Conservation (phyloP, 768 basidiomycete genomes). For the Mycena vitilis region DNA sequence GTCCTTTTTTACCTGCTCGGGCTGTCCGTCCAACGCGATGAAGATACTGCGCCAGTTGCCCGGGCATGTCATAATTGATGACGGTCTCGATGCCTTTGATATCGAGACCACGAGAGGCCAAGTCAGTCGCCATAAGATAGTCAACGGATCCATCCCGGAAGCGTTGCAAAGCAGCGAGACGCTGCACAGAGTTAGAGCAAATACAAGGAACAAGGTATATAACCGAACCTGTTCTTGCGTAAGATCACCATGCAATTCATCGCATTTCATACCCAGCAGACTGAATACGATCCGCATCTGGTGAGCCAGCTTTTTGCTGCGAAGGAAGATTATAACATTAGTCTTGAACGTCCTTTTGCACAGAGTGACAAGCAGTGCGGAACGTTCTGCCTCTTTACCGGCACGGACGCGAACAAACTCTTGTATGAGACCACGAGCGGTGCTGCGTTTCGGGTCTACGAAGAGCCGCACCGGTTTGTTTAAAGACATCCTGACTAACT, state of each 20-base stretch:
- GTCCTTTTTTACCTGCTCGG: conserved; percentile 91
- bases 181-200: conserved; percentile 55
- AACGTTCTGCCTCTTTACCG: conserved; percentile 80
- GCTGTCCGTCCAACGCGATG: conserved; percentile 98
- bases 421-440: conserved; percentile 87
- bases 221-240: conserved; percentile 89
- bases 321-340: conserved; percentile 91
- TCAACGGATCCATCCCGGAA: conserved; percentile 92
- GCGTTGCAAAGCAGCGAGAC: conserved; percentile 84
- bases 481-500: conserved; percentile 91
- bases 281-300: conserved; percentile 96
- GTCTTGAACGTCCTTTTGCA: conserved; percentile 91
- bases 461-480: conserved; percentile 95
- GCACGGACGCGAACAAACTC: conserved; percentile 95
- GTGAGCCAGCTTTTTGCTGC: conserved; percentile 97
- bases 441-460: conserved; percentile 92
- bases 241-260: conserved; percentile 94
- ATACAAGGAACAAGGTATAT: neutral
- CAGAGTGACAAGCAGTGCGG: conserved; percentile 80
- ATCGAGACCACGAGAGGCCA: conserved; percentile 95
- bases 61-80: conserved; percentile 99
- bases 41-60: conserved; percentile 91
- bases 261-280: conserved; percentile 87
- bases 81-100: conserved; percentile 98
- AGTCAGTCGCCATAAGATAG: conserved; percentile 95